These are phyloP conservation scores for Syzygium malaccense DNA, from an alignment of 441 rosid genomes.

Conservation along the genomic window DNA sequence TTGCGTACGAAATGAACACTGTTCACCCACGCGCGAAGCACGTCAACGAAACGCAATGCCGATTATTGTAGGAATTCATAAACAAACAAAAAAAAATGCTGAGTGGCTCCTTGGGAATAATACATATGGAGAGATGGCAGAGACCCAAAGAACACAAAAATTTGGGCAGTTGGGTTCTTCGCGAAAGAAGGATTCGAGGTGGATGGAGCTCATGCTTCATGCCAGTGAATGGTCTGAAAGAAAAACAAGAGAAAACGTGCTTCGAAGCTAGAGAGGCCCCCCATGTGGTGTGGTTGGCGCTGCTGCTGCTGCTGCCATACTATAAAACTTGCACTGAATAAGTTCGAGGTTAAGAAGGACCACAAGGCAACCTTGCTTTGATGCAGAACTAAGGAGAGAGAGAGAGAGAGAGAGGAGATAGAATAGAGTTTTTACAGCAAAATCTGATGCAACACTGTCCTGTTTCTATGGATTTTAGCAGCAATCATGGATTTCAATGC, in stretches of 20 bases:
- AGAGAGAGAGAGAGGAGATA: background rate
- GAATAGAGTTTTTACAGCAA: background rate
- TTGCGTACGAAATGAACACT: background rate
- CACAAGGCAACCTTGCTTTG: background rate
- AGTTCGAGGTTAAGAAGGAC: background rate
- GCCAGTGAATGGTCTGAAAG: background rate
- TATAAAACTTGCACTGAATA: background rate
- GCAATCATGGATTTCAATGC: background rate
- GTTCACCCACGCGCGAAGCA: too few relatives aligned
- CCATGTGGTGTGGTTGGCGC: background rate
- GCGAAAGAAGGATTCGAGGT: background rate
- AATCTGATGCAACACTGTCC: background rate
- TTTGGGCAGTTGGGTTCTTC: background rate
- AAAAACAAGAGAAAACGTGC: too few relatives aligned
- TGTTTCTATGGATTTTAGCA: background rate
- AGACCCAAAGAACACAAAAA: background rate
- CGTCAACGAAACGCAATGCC: too few relatives aligned
- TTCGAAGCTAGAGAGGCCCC: background rate
- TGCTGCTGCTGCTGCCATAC: background rate
- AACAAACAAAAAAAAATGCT: too few relatives aligned
- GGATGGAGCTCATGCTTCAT: background rate
- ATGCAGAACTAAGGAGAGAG: background rate
- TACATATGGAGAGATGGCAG: background rate
- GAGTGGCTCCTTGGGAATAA: too few relatives aligned
- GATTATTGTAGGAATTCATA: background rate